Base-by-base conservation (phyloP, 2,329 filamentous ascomycete genomes). In the Rhinocladiella similis region DNA sequence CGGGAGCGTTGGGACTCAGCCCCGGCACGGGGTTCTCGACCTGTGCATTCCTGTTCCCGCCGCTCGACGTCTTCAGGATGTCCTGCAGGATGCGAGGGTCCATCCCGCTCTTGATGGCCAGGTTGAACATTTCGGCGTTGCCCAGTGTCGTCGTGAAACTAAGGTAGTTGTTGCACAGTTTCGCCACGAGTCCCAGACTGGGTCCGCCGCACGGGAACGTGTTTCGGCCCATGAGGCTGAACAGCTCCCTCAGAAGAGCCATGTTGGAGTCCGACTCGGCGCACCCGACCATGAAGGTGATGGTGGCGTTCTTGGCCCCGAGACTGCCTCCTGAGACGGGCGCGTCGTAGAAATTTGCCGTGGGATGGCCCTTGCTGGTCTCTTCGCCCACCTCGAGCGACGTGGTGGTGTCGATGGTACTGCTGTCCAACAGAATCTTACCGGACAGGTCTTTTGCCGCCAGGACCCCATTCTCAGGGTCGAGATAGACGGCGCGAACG, bases 131-230 rank as follows among this genome's bases (percentile, higher is more conserved):
- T 65, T 85, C 83, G 0, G 79, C 75, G 45, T 73, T 76, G 0
- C 81, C 81, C 50, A 85, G 81, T 3, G 81, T 78, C 55, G 85
- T 84, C 14, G 84, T 69, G 1, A 80, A 81, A 0, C 77, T 82
- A 47, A 80, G 75, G 66, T 85, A 85, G 62, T 85, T 85, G 65
- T 85, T 85, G 53, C 76, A 81, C 3, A 85, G 69, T 68, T 85
- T 85, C 0, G 82, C 81, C 0, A 80, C 77, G 3, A 85, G 74
- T 0, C 83, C 82, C 0, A 83, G 72, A 0, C 77, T 78, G 0
- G 80, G 75, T 0, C 76, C 80, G 3, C 82, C 82, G 61, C 82
- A 85, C 5, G 80, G 71, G 47, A 67, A 67, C 19, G 67, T 57
- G 48, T 85, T 79, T 10, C 72, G 72, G 27, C 82, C 83, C 80